These are phyloP conservation scores for Chloropicon primus DNA, from an alignment of 139 green algal genomes.

Conservation along the genomic window DNA sequence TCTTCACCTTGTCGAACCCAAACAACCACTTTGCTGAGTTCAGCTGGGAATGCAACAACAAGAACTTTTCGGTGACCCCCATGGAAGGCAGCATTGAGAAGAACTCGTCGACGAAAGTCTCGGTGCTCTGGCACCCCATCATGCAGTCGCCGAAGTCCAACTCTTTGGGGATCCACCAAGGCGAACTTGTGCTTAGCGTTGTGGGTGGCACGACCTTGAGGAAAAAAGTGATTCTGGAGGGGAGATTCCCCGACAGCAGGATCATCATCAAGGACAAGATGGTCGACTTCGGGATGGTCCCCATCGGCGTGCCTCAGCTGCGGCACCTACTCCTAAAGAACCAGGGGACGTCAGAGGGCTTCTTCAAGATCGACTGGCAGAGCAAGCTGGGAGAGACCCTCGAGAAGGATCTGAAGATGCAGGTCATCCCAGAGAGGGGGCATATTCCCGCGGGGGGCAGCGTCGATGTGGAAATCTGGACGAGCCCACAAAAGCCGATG, in stretches of 20 bases:
- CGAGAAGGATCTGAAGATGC: slow-evolving; percentile 8
- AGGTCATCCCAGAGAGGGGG: slow-evolving; percentile 20
- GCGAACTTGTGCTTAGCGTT: slow-evolving; percentile 21
- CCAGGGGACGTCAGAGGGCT: slow-evolving; percentile 11
- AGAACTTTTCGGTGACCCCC: slow-evolving; percentile 25
- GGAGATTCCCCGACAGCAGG: slow-evolving; percentile 27
- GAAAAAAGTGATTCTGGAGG: slow-evolving; percentile 17
- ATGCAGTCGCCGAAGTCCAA: slow-evolving; percentile 13
- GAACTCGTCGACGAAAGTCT: slow-evolving; percentile 16
- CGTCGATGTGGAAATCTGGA: neutral
- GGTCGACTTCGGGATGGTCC: slow-evolving; percentile 30
- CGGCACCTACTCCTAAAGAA: slow-evolving; percentile 20
- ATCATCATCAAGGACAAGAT: slow-evolving; percentile 30
- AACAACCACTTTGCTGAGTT: slow-evolving; percentile 47
- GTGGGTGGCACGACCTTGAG: slow-evolving; percentile 18
- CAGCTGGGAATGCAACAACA: slow-evolving; percentile 19
- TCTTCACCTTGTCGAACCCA: slow-evolving; percentile 40
- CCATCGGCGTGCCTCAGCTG: slow-evolving; percentile 28
- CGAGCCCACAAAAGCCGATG: neutral
- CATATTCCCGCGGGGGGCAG: slow-evolving; percentile 24
- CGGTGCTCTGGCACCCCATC: slow-evolving; percentile 31
- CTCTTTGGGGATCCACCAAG: slow-evolving; percentile 8
- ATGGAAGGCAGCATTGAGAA: slow-evolving; percentile 15
- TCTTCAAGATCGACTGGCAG: slow-evolving; percentile 25
- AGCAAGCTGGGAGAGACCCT: slow-evolving; percentile 30